Percentiles rank a stretch among this genome's conserved stretches.
phyloP scores from a whole-genome alignment of 2,329 filamentous ascomycete genomes.

The Clonostachys rosea region DNA sequence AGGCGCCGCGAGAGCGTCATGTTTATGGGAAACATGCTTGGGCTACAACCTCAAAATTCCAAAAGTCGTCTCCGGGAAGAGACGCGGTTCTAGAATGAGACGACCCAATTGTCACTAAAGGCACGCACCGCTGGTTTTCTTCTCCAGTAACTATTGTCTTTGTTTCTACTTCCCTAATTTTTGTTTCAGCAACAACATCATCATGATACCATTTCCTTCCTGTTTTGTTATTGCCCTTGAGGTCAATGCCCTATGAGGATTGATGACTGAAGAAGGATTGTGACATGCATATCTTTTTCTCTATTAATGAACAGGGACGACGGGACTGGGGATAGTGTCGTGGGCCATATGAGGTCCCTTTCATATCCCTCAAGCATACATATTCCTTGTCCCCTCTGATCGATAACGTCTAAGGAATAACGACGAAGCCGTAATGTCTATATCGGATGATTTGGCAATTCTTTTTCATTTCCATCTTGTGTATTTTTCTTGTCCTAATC shows the following conservation, averaged over 20 bases:
- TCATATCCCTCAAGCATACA: no score
- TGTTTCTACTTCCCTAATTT: not conserved
- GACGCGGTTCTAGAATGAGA: constrained; percentile 19
- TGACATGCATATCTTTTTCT: not conserved
- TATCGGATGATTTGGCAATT: no score
- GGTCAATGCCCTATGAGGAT: no score
- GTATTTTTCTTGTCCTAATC: no score
- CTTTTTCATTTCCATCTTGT: no score
- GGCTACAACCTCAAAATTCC: constrained; percentile 43
- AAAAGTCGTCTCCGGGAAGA: constrained; percentile 52
- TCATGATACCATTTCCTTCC: constrained; percentile 5
- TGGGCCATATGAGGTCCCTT: no score
- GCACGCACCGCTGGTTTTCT: not conserved
- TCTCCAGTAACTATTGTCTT: not conserved
- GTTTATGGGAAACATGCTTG: constrained; percentile 43
- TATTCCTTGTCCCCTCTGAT: no score
- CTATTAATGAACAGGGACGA: not conserved
- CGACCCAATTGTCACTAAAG: no score
- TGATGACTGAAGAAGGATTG: not conserved
- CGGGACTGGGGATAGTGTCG: no score
- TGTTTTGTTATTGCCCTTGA: no score
- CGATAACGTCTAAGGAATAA: no score
- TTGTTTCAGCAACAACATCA: not conserved
- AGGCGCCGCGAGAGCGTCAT: constrained; percentile 58
- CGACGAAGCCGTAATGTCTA: no score